Evolutionary conservation across 2,329 filamentous ascomycete species (phyloP).

Genomic region (Drechslerella stenobrocha): DNA sequence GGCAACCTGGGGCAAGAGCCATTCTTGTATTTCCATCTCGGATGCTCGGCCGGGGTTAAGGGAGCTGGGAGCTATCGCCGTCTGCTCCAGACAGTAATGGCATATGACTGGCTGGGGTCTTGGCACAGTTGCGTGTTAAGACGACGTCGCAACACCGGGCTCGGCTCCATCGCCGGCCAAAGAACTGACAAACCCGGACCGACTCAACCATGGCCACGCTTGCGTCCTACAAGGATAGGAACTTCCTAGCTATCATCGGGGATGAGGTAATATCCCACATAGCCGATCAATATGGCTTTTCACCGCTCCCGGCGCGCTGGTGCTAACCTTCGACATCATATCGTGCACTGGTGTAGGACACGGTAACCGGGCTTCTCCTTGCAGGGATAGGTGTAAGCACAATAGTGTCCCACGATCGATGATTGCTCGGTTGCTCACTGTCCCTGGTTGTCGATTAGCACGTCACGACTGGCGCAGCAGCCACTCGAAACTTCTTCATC

Average conservation of each 20-base stretch:
- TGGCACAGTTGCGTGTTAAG: constrained; percentile 16
- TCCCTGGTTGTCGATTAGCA: constrained; percentile 64
- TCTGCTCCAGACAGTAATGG: neutral
- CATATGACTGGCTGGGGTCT: no score
- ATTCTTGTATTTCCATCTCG: constrained; percentile 17
- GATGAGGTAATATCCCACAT: constrained; percentile 71
- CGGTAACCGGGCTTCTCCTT: constrained; percentile 90
- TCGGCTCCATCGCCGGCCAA: neutral
- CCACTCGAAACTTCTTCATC: constrained; percentile 96
- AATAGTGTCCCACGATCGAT: neutral
- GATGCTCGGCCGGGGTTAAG: constrained; percentile 42
- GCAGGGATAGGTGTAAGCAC: constrained; percentile 84
- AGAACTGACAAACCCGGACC: constrained; percentile 20
- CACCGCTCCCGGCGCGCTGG: neutral
- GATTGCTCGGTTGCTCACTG: neutral
- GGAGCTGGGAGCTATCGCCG: constrained; percentile 20
- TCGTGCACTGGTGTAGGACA: constrained; percentile 71
- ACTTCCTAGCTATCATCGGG: constrained; percentile 96
- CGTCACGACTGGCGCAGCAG: constrained; percentile 82
- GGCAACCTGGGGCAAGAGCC: neutral
- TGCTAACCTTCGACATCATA: constrained; percentile 29
- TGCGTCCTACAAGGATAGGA: constrained; percentile 71
- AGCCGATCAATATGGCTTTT: neutral
- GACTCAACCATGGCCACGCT: constrained; percentile 39
- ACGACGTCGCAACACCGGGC: constrained; percentile 9